Conservation (phyloP, 495 filamentous ascomycete species). For the Xylaria palmicola region DNA sequence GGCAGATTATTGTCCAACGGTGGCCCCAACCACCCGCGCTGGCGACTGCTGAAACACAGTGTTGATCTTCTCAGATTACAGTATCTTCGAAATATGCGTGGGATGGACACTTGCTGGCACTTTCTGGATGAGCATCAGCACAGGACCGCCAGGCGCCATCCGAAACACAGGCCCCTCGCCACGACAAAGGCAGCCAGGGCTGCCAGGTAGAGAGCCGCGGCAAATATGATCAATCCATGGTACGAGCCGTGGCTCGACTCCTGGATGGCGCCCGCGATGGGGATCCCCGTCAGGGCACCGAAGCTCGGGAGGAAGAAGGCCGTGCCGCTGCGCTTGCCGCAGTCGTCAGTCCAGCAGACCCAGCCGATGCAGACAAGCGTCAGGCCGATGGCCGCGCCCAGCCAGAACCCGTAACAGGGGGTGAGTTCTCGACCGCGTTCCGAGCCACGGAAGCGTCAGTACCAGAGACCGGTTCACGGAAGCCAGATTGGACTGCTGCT, state of each 20-base stretch:
- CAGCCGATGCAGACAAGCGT: slow-evolving; percentile 90
- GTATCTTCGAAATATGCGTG: no score
- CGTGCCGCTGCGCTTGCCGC: slow-evolving; percentile 82
- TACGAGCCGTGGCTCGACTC: slow-evolving; percentile 43
- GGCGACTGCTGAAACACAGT: no score
- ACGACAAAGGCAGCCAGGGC: slow-evolving; percentile 11
- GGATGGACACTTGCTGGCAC: no score
- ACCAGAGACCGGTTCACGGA: not conserved
- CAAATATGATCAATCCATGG: slow-evolving; percentile 62
- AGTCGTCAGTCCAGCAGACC: slow-evolving; percentile 81
- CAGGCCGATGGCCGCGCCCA: slow-evolving; percentile 79
- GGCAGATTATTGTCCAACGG: no score
- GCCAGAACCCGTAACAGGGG: slow-evolving; percentile 79
- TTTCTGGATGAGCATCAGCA: not conserved
- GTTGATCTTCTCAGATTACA: no score
- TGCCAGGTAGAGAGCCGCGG: slow-evolving; percentile 25
- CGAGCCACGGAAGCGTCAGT: not conserved
- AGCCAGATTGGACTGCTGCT: not conserved
- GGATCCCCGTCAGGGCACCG: slow-evolving; percentile 81
- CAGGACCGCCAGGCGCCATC: slow-evolving; percentile 7
- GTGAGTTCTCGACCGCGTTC: slow-evolving; percentile 36
- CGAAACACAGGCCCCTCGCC: slow-evolving; percentile 3
- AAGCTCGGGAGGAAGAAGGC: slow-evolving; percentile 88
- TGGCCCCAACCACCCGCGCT: no score
- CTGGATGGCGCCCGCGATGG: slow-evolving; percentile 78